A percentile compares a stretch with the other conserved stretches of the same genome.
phyloP scores from a whole-genome alignment of 805 yeast genomes.

The Lachancea waltii region DNA sequence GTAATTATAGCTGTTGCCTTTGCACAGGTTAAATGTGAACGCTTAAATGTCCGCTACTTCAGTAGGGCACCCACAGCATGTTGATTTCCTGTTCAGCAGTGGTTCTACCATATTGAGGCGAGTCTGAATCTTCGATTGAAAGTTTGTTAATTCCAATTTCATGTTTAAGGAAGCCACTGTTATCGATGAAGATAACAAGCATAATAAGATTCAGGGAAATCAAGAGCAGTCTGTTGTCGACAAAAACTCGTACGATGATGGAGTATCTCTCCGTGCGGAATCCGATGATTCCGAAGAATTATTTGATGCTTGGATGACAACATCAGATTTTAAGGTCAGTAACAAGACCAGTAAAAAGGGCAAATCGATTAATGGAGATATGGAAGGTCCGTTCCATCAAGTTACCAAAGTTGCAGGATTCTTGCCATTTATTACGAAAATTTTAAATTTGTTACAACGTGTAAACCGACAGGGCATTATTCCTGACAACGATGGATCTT shows the following conservation, averaged over 20 bases:
- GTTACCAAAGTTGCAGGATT: neutral
- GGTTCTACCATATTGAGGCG: too few relatives aligned
- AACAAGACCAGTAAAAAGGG: neutral
- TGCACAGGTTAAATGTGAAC: too few relatives aligned
- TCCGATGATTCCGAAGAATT: neutral
- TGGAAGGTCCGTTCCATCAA: neutral
- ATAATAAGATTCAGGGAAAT: too few relatives aligned
- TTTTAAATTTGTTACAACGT: neutral
- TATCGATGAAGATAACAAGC: too few relatives aligned
- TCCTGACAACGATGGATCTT: neutral
- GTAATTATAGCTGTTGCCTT: too few relatives aligned
- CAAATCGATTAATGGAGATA: neutral
- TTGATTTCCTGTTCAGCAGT: too few relatives aligned
- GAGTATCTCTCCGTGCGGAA: constrained; percentile 1
- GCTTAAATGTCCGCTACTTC: too few relatives aligned
- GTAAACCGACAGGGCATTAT: neutral
- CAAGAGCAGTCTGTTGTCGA: neutral
- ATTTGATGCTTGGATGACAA: neutral
- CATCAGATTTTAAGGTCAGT: neutral
- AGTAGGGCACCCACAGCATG: too few relatives aligned
- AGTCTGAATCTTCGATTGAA: too few relatives aligned
- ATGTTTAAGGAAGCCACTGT: too few relatives aligned
- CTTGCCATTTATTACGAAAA: constrained; percentile 3
- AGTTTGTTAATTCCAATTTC: too few relatives aligned
- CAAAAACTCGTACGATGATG: neutral